These are phyloP conservation scores for Spizellomyces punctatus DNA, from an alignment of 192 early-diverging fungal species.

Conservation along the genomic window DNA sequence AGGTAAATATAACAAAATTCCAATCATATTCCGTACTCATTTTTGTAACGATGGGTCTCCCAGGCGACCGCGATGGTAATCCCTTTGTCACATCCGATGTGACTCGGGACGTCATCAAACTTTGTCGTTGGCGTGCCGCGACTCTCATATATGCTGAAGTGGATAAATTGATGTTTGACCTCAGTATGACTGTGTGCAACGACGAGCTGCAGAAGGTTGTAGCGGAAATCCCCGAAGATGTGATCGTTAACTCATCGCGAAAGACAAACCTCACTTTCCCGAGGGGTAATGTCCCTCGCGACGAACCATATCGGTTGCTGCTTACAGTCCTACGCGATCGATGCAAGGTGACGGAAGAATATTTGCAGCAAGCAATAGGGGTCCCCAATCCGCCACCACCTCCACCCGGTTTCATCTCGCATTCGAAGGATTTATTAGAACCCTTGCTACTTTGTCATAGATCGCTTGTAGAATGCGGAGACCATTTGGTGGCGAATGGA, in stretches of 20 bases:
- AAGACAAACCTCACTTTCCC: conserved; percentile 34
- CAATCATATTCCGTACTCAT: no score
- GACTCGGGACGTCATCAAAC: conserved; percentile 39
- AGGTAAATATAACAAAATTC: background rate
- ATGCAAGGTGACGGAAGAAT: conserved; percentile 35
- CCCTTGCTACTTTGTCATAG: conserved; percentile 36
- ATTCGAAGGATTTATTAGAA: conserved; percentile 25
- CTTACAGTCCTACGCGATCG: conserved; percentile 32
- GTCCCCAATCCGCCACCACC: conserved; percentile 31
- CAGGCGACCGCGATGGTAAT: conserved; percentile 42
- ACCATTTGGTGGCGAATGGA: conserved; percentile 31
- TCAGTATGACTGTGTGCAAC: conserved; percentile 27
- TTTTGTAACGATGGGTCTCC: no score
- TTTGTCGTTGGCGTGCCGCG: conserved; percentile 40
- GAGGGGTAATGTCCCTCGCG: conserved; percentile 33
- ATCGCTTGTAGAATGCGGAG: conserved; percentile 23
- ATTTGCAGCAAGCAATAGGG: conserved; percentile 28
- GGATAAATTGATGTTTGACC: conserved; percentile 38
- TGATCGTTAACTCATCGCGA: conserved; percentile 20
- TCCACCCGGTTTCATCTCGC: conserved; percentile 28
- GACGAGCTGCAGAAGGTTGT: conserved; percentile 12
- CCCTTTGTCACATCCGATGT: conserved; percentile 38
- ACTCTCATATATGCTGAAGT: conserved; percentile 36
- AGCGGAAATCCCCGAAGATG: conserved; percentile 16
- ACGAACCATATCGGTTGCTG: conserved; percentile 38